phyloP scores from a whole-genome alignment of 139 green algal genomes.

The Zygnema circumcarinatum region DNA sequence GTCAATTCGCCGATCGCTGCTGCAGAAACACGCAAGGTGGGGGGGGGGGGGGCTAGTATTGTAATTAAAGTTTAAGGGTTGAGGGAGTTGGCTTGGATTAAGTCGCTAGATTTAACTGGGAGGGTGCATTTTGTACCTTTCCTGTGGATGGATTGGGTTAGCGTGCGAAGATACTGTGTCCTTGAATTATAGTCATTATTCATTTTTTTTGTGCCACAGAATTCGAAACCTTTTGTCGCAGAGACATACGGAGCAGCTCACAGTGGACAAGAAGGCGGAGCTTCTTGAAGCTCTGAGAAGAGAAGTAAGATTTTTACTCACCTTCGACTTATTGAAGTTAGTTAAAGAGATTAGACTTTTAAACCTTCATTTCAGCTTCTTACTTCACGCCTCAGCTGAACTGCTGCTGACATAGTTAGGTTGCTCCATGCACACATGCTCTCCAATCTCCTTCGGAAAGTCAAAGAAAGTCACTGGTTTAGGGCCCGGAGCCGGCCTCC shows the following conservation, averaged over 20 bases:
- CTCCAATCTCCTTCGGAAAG: no score
- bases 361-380: neutral
- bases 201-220: no score
- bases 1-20: conserved; percentile 48
- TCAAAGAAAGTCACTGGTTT: no score
- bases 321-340: neutral
- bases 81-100: neutral
- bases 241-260: conserved; percentile 13
- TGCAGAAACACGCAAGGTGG: conserved; percentile 52
- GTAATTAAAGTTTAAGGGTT: neutral
- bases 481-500: no score
- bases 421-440: no score
- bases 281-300: conserved; percentile 21
- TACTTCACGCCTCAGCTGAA: neutral
- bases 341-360: neutral
- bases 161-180: neutral
- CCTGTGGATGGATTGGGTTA: neutral
- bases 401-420: no score
- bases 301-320: conserved; percentile 14
- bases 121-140: neutral
- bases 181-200: no score
- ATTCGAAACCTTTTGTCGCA: conserved; percentile 41
- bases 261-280: conserved; percentile 17
- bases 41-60: no score
- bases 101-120: neutral